Percentiles rank a stretch among this genome's conserved stretches.
Conservation (phyloP, 2,329 filamentous ascomycete species). For the Pyricularia pennisetigena region DNA sequence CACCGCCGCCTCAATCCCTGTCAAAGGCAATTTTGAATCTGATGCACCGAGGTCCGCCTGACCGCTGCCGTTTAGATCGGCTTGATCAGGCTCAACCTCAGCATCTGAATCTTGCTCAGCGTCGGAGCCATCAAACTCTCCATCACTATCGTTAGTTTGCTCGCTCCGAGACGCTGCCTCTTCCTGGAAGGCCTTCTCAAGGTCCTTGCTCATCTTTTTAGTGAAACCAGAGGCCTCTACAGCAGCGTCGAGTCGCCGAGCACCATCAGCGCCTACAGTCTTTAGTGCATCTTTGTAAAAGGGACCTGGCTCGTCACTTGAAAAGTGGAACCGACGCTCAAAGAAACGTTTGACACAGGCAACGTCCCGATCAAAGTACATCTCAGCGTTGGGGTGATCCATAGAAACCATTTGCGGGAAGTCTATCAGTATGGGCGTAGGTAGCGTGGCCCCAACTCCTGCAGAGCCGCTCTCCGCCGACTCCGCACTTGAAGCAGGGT, state of each 20-base stretch:
- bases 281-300: conserved; percentile 80
- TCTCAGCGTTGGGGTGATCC: conserved; percentile 85
- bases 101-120: conserved; percentile 20
- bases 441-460: conserved; percentile 20
- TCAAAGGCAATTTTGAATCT: neutral
- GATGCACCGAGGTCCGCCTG: neutral
- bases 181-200: conserved; percentile 83
- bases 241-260: conserved; percentile 68
- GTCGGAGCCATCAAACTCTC: conserved; percentile 20
- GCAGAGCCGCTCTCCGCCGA: conserved; percentile 39
- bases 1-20: neutral
- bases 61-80: neutral
- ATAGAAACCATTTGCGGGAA: conserved; percentile 98
- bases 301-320: conserved; percentile 70
- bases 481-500: conserved; percentile 22
- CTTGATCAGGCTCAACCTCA: conserved; percentile 7
- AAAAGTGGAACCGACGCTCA: conserved; percentile 78
- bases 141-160: conserved; percentile 22
- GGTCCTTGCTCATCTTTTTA: conserved; percentile 90
- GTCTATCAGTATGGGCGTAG: conserved; percentile 84
- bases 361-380: conserved; percentile 96
- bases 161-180: conserved; percentile 44
- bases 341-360: conserved; percentile 95
- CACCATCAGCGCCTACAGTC: conserved; percentile 53
- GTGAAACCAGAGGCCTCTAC: conserved; percentile 93